Percentiles rank a stretch among this genome's conserved stretches.
phyloP scores from a whole-genome alignment of 208 protist genomes.

The Porcisia hertigi region DNA sequence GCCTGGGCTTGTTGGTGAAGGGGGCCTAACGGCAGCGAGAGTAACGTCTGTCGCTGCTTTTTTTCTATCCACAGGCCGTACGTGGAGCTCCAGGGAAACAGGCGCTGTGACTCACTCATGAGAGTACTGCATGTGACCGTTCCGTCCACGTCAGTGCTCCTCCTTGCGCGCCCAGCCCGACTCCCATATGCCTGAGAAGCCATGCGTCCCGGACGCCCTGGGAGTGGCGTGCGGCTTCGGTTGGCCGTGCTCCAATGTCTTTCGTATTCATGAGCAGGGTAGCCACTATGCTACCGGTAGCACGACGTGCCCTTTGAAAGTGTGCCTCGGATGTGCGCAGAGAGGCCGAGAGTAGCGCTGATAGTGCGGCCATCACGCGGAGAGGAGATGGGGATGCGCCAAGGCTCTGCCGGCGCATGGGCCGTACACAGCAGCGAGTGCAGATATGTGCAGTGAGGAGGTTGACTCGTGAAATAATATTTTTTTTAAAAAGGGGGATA shows the following conservation, averaged over 20 bases:
- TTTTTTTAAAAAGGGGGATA: too few relatives aligned
- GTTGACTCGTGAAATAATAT: too few relatives aligned
- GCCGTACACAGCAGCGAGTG: too few relatives aligned
- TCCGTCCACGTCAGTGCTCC: background rate
- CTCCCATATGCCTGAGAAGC: background rate
- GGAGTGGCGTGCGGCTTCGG: background rate
- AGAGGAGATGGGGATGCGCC: background rate
- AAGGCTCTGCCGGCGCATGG: background rate
- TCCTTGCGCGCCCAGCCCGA: background rate
- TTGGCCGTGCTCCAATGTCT: background rate
- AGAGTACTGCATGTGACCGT: slow-evolving; percentile 32
- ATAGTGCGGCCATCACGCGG: background rate
- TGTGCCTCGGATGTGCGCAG: background rate
- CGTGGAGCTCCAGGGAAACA: slow-evolving; percentile 28
- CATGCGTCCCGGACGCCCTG: background rate
- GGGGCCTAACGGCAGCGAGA: background rate
- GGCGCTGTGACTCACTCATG: slow-evolving; percentile 10
- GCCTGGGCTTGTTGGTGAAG: background rate
- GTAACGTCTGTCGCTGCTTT: background rate
- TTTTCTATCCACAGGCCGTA: slow-evolving; percentile 1
- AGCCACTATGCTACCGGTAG: background rate
- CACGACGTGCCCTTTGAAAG: background rate
- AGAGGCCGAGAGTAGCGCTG: background rate
- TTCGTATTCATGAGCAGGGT: background rate
- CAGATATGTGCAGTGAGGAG: too few relatives aligned